phyloP scores from a whole-genome alignment of 2,329 filamentous ascomycete genomes.

The Lachnellula hyalina region DNA sequence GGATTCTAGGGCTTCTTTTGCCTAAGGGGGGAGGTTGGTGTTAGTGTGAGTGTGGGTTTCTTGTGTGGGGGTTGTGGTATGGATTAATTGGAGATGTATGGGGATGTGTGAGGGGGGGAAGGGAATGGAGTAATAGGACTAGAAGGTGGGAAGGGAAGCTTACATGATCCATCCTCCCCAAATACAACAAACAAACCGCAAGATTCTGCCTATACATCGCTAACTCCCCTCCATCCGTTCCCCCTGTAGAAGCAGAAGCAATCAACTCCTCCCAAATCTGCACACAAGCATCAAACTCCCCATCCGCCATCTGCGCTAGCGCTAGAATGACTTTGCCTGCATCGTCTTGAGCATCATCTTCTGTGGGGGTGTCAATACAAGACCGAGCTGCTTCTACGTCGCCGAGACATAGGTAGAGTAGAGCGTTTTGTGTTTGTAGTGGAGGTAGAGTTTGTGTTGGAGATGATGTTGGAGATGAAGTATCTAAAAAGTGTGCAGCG shows the following conservation, averaged over 20 bases:
- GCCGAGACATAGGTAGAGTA: slow-evolving; percentile 75
- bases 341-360: slow-evolving; percentile 26
- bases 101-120: background rate
- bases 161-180: slow-evolving; percentile 69
- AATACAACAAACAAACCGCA: slow-evolving; percentile 79
- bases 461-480: too few species aligned
- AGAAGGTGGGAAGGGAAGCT: slow-evolving; percentile 18
- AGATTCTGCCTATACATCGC: slow-evolving; percentile 77
- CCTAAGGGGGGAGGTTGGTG: slow-evolving; percentile 38
- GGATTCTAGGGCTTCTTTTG: slow-evolving; percentile 59
- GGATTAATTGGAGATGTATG: background rate
- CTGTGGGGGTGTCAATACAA: slow-evolving; percentile 40
- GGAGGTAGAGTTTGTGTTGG: slow-evolving; percentile 39
- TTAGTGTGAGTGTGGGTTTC: background rate
- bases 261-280: slow-evolving; percentile 53
- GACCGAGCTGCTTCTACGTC: slow-evolving; percentile 63
- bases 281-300: slow-evolving; percentile 61
- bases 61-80: background rate
- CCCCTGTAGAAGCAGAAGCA: background rate
- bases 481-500: slow-evolving; percentile 64
- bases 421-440: slow-evolving; percentile 44
- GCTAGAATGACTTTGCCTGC: slow-evolving; percentile 53
- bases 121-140: background rate
- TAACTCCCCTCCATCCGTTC: slow-evolving; percentile 38
- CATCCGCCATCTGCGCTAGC: slow-evolving; percentile 73